phyloP scores from a whole-genome alignment of 495 filamentous ascomycete genomes.

The Neurospora tetrasperma region DNA sequence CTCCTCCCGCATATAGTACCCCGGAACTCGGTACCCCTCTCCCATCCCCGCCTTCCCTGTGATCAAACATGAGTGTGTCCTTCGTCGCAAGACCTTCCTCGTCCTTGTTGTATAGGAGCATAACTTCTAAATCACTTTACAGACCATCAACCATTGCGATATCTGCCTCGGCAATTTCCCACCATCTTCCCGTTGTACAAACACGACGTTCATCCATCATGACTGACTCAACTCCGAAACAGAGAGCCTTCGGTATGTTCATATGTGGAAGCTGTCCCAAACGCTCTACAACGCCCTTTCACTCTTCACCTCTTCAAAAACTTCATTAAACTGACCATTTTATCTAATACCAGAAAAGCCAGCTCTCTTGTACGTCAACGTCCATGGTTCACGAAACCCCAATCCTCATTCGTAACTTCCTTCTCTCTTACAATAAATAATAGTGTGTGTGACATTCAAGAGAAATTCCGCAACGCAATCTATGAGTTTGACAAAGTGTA shows the following conservation, averaged over 20 bases:
- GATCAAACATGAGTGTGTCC: background rate
- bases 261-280: background rate
- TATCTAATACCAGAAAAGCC: constrained; percentile 45
- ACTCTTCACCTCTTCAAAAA: background rate
- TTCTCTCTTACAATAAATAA: background rate
- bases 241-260: constrained; percentile 32
- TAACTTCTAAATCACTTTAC: background rate
- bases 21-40: background rate
- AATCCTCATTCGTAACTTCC: background rate
- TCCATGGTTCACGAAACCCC: too few relatives aligned
- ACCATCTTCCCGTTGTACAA: background rate
- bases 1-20: background rate
- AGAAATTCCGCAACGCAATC: constrained; percentile 77
- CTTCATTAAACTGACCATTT: background rate
- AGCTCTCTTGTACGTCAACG: constrained; percentile 50
- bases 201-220: constrained; percentile 9
- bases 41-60: background rate
- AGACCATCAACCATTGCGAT: background rate
- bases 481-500: constrained; percentile 75
- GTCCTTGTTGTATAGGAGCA: background rate
- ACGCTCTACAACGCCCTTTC: background rate
- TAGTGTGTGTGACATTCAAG: constrained; percentile 93
- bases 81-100: background rate
- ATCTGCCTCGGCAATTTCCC: background rate
- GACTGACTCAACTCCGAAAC: constrained; percentile 16